These are phyloP conservation scores for Brassica juncea DNA, from an alignment of 345 rosid species.

Conservation along the genomic window DNA sequence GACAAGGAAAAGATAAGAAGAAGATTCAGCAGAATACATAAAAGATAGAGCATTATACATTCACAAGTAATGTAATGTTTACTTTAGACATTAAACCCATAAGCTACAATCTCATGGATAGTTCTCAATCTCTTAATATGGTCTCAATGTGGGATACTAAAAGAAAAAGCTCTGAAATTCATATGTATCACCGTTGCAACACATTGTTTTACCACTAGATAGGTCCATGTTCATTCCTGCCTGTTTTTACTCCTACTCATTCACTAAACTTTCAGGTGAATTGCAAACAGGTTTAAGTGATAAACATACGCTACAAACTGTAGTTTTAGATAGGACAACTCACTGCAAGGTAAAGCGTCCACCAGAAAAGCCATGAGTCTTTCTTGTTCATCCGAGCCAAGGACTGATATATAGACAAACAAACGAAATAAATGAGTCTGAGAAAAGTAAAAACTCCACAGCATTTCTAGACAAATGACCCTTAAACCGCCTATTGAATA, in stretches of 20 bases:
- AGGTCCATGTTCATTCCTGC: conserved; percentile 18
- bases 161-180: not conserved
- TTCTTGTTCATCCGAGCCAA: conserved; percentile 68
- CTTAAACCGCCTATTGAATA: not conserved
- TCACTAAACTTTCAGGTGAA: conserved; percentile 11
- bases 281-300: not conserved
- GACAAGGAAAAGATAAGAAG: not conserved
- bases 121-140: not conserved
- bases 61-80: conserved; percentile 12
- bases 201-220: not conserved
- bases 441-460: not conserved
- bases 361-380: conserved; percentile 76
- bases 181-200: not conserved
- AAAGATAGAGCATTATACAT: not conserved
- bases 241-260: conserved; percentile 5
- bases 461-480: not conserved
- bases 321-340: conserved; percentile 21
- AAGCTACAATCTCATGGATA: conserved; percentile 19
- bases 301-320: not conserved
- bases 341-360: conserved; percentile 69
- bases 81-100: not conserved
- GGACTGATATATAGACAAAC: conserved; percentile 42
- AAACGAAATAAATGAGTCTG: not conserved
- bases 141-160: not conserved
- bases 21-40: conserved; percentile 1